Evolutionary conservation across 148 eudicot genomes (phyloP).

Genomic region (Polygonum aviculare): DNA sequence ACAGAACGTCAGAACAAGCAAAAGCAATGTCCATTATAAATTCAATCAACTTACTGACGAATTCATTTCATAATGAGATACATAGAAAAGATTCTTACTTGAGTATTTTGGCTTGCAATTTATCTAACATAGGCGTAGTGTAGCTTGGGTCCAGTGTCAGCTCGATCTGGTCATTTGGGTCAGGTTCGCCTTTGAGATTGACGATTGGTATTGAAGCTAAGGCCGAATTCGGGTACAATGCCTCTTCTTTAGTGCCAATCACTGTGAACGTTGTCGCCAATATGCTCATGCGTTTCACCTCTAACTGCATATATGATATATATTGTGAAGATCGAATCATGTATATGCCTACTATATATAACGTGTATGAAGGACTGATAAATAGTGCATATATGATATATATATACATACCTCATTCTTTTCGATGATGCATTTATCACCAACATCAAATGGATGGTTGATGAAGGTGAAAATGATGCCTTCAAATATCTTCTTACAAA

Average conservation of each 20-base stretch:
- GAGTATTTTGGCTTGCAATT: neutral
- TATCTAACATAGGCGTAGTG: neutral
- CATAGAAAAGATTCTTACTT: neutral
- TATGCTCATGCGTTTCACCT: neutral
- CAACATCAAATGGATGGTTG: conserved; percentile 27
- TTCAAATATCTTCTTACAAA: conserved; percentile 40
- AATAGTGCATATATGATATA: too few relatives aligned
- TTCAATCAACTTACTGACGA: neutral
- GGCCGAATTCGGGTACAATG: neutral
- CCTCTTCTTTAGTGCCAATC: neutral
- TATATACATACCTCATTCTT: too few relatives aligned
- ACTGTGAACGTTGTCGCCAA: neutral
- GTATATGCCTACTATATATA: too few relatives aligned
- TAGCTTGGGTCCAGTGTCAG: neutral
- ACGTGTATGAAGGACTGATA: too few relatives aligned
- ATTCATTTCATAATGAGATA: too few relatives aligned
- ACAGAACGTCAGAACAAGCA: neutral
- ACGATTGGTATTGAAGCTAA: neutral
- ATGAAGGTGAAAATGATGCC: conserved; percentile 30
- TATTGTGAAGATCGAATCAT: too few relatives aligned
- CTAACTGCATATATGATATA: neutral
- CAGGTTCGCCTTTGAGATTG: neutral
- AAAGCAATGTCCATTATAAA: neutral
- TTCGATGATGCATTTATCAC: conserved; percentile 41
- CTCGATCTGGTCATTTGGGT: neutral